These are phyloP conservation scores for Friedmanniomyces simplex DNA, from an alignment of 495 filamentous ascomycete species.

Conservation along the genomic window DNA sequence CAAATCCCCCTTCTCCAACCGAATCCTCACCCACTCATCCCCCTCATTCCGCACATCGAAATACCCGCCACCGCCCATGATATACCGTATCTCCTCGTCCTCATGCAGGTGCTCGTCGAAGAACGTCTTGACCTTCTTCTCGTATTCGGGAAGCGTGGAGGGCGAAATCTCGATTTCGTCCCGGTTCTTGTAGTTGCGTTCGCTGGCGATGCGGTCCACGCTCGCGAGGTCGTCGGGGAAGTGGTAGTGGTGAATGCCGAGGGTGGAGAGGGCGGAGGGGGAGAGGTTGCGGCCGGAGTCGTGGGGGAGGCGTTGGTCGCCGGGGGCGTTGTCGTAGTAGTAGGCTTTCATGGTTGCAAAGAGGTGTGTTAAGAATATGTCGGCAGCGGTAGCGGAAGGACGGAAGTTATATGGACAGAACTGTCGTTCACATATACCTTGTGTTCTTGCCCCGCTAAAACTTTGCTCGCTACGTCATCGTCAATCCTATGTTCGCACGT, in stretches of 20 bases:
- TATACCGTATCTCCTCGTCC: conserved; percentile 98
- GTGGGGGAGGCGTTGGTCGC: conserved; percentile 86
- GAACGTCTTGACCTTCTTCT: conserved; percentile 85
- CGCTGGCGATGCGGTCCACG: conserved; percentile 60
- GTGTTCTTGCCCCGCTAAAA: too few relatives aligned
- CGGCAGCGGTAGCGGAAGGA: not conserved
- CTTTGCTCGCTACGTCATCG: too few relatives aligned
- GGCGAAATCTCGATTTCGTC: conserved; percentile 89
- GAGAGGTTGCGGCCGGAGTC: conserved; percentile 61
- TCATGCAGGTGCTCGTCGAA: conserved; percentile 95
- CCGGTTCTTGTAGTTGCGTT: conserved; percentile 85
- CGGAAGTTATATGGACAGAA: not conserved
- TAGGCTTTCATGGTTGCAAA: conserved; percentile 13
- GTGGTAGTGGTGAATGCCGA: conserved; percentile 72
- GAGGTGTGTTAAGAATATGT: too few relatives aligned
- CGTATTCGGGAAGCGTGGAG: conserved; percentile 69
- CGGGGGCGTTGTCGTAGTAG: conserved; percentile 40
- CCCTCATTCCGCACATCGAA: conserved; percentile 82
- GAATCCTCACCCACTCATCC: conserved; percentile 74
- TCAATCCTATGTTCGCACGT: too few relatives aligned
- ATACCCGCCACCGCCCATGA: conserved; percentile 79
- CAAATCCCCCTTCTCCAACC: conserved; percentile 59
- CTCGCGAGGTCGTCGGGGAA: conserved; percentile 46
- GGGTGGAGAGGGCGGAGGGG: conserved; percentile 46
- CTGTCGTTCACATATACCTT: not conserved